Percentiles rank a stretch among this genome's conserved stretches.
Evolutionary conservation across 306 rosid species (phyloP).

Genomic region (Dryas octopetala): DNA sequence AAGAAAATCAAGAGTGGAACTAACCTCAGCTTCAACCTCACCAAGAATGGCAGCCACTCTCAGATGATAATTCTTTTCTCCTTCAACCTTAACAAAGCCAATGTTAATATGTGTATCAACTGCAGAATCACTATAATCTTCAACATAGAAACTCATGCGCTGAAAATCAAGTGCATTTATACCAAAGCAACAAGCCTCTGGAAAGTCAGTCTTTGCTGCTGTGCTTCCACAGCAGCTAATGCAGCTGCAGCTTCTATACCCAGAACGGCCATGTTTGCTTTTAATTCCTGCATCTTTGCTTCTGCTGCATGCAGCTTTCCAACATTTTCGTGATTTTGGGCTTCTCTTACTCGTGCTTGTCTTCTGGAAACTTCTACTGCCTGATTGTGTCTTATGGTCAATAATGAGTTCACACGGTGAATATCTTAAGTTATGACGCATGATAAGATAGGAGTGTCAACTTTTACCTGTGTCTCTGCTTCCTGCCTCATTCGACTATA

Average conservation of each 20-base stretch:
- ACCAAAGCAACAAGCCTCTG: slow-evolving; percentile 99
- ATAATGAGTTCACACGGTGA: slow-evolving; percentile 16
- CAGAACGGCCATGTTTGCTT: slow-evolving; percentile 87
- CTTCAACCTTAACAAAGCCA: slow-evolving; percentile 68
- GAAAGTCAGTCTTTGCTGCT: slow-evolving; percentile 92
- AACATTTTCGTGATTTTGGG: slow-evolving; percentile 73
- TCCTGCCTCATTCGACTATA: slow-evolving; percentile 97
- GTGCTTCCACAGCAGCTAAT: slow-evolving; percentile 91
- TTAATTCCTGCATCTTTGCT: slow-evolving; percentile 80
- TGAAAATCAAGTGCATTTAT: slow-evolving; percentile 29
- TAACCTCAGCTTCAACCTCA: slow-evolving; percentile 96
- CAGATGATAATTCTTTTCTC: slow-evolving; percentile 81
- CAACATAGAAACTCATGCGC: slow-evolving; percentile 16
- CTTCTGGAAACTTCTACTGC: slow-evolving; percentile 73
- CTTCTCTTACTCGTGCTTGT: slow-evolving; percentile 76
- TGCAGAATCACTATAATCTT: slow-evolving; percentile 18
- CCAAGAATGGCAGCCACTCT: slow-evolving; percentile 89
- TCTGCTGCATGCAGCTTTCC: slow-evolving; percentile 91
- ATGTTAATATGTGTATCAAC: slow-evolving; percentile 23
- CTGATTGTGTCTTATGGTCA: slow-evolving; percentile 51
- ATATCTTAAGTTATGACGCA: slow-evolving; percentile 3
- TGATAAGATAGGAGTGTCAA: slow-evolving; percentile 1
- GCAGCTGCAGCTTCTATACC: slow-evolving; percentile 96
- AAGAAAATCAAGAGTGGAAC: slow-evolving; percentile 33
- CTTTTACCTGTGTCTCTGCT: slow-evolving; percentile 74